phyloP scores from a whole-genome alignment of 2,329 filamentous ascomycete genomes.

The Cercospora nicotianae region DNA sequence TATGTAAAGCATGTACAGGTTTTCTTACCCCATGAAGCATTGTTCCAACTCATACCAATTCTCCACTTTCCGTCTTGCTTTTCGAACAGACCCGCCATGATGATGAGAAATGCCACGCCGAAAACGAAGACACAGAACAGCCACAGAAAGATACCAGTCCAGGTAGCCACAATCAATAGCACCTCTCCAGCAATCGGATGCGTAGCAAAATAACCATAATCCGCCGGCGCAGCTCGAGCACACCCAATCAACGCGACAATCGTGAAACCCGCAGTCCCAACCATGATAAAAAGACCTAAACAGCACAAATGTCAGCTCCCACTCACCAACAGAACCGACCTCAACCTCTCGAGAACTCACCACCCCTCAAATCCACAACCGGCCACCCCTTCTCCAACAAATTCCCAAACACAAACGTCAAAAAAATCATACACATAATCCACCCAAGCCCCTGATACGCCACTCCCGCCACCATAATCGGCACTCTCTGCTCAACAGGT shows the following conservation, averaged over 20 bases:
- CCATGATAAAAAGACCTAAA: constrained; percentile 52
- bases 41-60: constrained; percentile 20
- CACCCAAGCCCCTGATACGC: constrained; percentile 50
- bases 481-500: constrained; percentile 37
- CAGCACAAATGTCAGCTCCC: background rate
- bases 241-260: constrained; percentile 32
- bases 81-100: constrained; percentile 15
- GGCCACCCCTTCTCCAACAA: constrained; percentile 49
- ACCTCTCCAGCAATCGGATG: constrained; percentile 29
- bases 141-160: constrained; percentile 50
- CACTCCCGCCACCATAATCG: constrained; percentile 48
- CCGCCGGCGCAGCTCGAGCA: constrained; percentile 24
- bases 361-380: constrained; percentile 40
- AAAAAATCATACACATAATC: constrained; percentile 42
- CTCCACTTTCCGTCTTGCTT: constrained; percentile 21
- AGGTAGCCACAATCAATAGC: constrained; percentile 30
- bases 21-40: constrained; percentile 23
- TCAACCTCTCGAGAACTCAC: constrained; percentile 35
- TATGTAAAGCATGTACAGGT: too few species aligned
- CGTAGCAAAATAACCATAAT: constrained; percentile 31
- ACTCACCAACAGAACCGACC: constrained; percentile 34
- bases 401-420: constrained; percentile 44
- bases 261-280: constrained; percentile 44
- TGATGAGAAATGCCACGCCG: constrained; percentile 23
- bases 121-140: constrained; percentile 51